Percentiles rank a stretch among this genome's conserved stretches.
Conservation (phyloP, 306 rosid genomes). For the Vigna angularis region DNA sequence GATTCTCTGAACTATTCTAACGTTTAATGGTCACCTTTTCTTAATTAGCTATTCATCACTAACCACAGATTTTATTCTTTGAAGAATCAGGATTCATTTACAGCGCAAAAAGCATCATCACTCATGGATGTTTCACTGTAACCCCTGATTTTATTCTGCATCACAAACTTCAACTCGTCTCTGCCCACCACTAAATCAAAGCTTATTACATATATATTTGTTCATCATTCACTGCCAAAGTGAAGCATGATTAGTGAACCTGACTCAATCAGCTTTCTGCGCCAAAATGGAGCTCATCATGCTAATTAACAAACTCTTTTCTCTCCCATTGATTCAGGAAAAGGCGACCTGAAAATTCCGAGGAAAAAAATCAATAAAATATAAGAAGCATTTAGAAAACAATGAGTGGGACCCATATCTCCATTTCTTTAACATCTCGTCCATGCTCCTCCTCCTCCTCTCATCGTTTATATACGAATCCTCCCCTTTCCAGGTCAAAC, state of each 20-base stretch:
- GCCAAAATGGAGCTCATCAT: conserved; percentile 38
- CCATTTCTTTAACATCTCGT: conserved; percentile 18
- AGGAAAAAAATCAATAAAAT: neutral
- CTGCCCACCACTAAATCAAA: conserved; percentile 40
- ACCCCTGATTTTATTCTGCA: conserved; percentile 36
- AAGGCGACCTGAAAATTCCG: conserved; percentile 3
- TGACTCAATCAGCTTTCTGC: conserved; percentile 41
- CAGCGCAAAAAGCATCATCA: conserved; percentile 39
- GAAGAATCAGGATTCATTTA: conserved; percentile 28
- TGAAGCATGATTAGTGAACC: conserved; percentile 45
- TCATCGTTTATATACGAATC: neutral
- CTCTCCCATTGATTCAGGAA: conserved; percentile 39
- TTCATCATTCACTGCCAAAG: neutral
- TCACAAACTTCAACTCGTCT: too few relatives aligned
- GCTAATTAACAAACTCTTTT: conserved; percentile 24
- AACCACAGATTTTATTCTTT: conserved; percentile 37
- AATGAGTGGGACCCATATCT: neutral
- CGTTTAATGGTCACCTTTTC: conserved; percentile 10
- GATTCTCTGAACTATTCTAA: conserved; percentile 20
- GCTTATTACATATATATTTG: too few relatives aligned
- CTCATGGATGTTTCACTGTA: conserved; percentile 32
- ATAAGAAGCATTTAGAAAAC: neutral
- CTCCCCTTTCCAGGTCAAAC: neutral
- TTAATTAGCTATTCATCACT: neutral
- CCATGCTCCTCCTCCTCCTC: conserved; percentile 8